A percentile compares a stretch with the other conserved stretches of the same genome.
Evolutionary conservation across 2,329 filamentous ascomycete species (phyloP).

Genomic region (Colletotrichum filicis): DNA sequence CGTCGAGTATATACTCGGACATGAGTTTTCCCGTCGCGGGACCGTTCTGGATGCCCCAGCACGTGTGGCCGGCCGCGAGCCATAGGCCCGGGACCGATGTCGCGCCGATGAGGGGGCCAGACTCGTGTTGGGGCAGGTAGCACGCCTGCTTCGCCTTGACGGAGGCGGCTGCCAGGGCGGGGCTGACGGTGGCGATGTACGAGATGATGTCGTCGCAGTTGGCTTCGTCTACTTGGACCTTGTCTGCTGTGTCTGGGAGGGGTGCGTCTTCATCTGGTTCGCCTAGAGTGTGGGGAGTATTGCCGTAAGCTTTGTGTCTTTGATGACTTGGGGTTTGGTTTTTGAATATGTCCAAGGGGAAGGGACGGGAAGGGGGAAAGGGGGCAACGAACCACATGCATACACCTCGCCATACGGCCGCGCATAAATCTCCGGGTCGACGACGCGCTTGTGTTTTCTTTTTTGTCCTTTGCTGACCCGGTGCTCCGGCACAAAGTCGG

Average conservation of each 20-base stretch:
- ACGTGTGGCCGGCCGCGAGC: constrained; percentile 91
- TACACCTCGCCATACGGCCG: constrained; percentile 91
- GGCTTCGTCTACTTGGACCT: constrained; percentile 78
- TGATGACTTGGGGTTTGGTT: no score
- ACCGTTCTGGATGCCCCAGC: constrained; percentile 98
- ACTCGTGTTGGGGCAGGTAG: constrained; percentile 85
- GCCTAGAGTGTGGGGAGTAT: constrained; percentile 46
- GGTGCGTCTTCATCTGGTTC: constrained; percentile 83
- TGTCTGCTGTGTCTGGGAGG: constrained; percentile 79
- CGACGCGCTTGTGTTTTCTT: constrained; percentile 68
- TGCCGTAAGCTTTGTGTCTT: not conserved
- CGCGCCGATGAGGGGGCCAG: constrained; percentile 79
- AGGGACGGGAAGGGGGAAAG: constrained; percentile 4
- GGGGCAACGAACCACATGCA: constrained; percentile 74
- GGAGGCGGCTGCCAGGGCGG: constrained; percentile 74
- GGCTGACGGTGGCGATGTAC: constrained; percentile 75
- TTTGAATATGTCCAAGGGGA: not conserved
- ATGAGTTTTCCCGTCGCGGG: constrained; percentile 87
- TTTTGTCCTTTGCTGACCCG: constrained; percentile 58
- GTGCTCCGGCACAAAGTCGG: constrained; percentile 67
- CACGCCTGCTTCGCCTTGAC: constrained; percentile 87
- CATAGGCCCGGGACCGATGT: constrained; percentile 80
- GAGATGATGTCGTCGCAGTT: constrained; percentile 88
- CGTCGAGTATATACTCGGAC: constrained; percentile 83
- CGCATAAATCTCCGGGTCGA: constrained; percentile 93